Evolutionary conservation across 305 asterid species (phyloP).

Genomic region (Striga hermonthica): DNA sequence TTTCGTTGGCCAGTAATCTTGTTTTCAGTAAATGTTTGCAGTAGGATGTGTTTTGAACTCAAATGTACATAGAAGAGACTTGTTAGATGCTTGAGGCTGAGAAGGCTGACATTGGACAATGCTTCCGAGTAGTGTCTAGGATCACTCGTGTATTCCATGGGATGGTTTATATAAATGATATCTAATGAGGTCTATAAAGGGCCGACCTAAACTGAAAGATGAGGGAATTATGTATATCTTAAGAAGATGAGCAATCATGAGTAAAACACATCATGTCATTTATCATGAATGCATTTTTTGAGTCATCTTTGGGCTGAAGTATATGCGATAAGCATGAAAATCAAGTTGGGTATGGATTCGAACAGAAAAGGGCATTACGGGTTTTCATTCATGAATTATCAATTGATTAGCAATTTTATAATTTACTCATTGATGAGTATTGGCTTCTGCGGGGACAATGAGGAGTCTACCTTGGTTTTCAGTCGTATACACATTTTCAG

Average conservation of each 20-base stretch:
- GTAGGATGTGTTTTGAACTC: slow-evolving; percentile 14
- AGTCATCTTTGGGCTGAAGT: slow-evolving; percentile 6
- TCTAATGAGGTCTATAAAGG: slow-evolving; percentile 6
- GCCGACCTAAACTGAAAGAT: slow-evolving; percentile 13
- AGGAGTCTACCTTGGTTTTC: slow-evolving; percentile 17
- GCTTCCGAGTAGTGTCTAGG: not conserved
- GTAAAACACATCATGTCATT: not conserved
- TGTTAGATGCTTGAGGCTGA: slow-evolving; percentile 13
- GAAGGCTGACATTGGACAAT: slow-evolving; percentile 7
- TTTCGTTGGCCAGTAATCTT: slow-evolving; percentile 10
- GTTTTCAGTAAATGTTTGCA: slow-evolving; percentile 10
- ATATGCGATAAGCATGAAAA: slow-evolving; percentile 14
- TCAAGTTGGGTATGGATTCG: slow-evolving; percentile 7
- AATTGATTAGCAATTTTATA: slow-evolving; percentile 6
- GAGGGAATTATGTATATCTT: slow-evolving; percentile 1
- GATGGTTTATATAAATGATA: not conserved
- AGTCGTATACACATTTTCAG: slow-evolving; percentile 1
- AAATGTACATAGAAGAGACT: not conserved
- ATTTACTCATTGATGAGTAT: not conserved
- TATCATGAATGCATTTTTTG: not conserved
- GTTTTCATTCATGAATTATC: slow-evolving; percentile 2
- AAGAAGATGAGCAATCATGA: not conserved
- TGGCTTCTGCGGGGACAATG: not conserved
- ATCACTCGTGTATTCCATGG: not conserved
- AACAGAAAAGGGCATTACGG: not conserved